phyloP scores from a whole-genome alignment of 768 basidiomycete genomes.

The Boletellus ananiceps region DNA sequence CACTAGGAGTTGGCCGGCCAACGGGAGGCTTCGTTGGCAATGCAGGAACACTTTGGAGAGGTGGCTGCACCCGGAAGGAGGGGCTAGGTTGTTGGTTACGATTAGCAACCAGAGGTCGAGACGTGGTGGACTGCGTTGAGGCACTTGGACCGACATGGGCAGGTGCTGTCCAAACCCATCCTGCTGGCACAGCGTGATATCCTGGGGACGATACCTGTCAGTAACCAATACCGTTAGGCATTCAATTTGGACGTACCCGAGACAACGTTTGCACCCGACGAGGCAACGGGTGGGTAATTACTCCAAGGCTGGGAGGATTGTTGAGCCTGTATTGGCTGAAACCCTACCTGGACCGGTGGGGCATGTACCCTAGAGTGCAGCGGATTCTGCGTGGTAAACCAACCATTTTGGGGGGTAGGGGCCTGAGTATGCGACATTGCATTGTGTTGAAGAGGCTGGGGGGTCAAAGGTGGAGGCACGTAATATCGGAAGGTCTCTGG shows the following conservation, averaged over 20 bases:
- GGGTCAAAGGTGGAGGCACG: not conserved
- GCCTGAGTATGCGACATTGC: not conserved
- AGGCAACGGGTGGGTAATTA: not conserved
- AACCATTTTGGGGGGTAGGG: constrained; percentile 5
- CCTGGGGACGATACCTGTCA: not conserved
- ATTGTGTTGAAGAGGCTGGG: not conserved
- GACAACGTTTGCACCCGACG: not conserved
- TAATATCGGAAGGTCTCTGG: constrained; percentile 5
- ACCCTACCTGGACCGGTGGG: constrained; percentile 1
- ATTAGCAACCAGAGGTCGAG: not conserved
- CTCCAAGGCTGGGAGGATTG: constrained; percentile 11
- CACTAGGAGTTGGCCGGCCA: not conserved
- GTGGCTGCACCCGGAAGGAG: constrained; percentile 3
- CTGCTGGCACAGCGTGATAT: constrained; percentile 3
- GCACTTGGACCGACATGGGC: not conserved
- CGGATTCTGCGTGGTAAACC: constrained; percentile 11
- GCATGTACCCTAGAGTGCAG: constrained; percentile 2
- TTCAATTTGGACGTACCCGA: constrained; percentile 9
- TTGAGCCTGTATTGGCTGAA: constrained; percentile 5
- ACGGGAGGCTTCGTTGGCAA: not conserved
- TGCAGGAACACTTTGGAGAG: constrained; percentile 1
- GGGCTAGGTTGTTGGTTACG: constrained; percentile 3
- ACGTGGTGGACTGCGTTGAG: not conserved
- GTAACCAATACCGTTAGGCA: not conserved
- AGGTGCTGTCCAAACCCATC: constrained; percentile 1